Evolutionary conservation across 192 early-diverging fungal species (phyloP).

Genomic region (Chytriomyces sp.): DNA sequence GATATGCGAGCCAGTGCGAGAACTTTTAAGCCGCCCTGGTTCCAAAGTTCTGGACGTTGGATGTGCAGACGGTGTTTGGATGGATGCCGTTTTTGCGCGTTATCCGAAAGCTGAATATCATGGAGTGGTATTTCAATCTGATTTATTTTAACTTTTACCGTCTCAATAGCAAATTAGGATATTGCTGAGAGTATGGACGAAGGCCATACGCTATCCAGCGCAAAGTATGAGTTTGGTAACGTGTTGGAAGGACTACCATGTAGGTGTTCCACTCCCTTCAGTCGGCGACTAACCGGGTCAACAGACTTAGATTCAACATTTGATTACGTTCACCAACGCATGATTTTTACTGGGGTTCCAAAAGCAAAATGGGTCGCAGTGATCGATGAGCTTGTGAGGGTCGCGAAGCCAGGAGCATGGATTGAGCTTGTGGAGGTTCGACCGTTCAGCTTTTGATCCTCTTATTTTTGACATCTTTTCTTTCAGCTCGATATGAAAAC

Average conservation of each 20-base stretch:
- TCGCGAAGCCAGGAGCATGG: conserved; percentile 1
- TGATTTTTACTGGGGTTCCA: background rate
- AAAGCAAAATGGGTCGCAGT: background rate
- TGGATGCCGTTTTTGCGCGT: background rate
- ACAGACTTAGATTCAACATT: too few species aligned
- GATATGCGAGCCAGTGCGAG: too few species aligned
- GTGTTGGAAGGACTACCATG: conserved; percentile 20
- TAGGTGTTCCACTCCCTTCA: too few species aligned
- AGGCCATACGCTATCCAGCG: background rate
- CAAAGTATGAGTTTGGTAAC: conserved; percentile 1
- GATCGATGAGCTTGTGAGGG: background rate
- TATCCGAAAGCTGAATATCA: background rate
- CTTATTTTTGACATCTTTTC: too few species aligned
- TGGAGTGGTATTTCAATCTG: conserved; percentile 2
- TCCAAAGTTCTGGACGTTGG: conserved; percentile 9
- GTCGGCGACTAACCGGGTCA: too few species aligned
- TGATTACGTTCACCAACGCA: conserved; percentile 2
- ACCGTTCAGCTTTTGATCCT: too few species aligned
- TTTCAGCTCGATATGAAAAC: too few species aligned
- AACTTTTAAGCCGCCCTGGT: too few species aligned
- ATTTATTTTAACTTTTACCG: too few species aligned
- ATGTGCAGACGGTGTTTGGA: background rate
- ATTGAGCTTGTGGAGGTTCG: background rate
- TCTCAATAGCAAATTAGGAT: conserved; percentile 20
- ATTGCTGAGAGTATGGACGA: background rate